A percentile compares a stretch with the other conserved stretches of the same genome.
These are phyloP conservation scores for Beauveria sp. DNA, from an alignment of 2,329 filamentous ascomycete species.

Conservation along the genomic window DNA sequence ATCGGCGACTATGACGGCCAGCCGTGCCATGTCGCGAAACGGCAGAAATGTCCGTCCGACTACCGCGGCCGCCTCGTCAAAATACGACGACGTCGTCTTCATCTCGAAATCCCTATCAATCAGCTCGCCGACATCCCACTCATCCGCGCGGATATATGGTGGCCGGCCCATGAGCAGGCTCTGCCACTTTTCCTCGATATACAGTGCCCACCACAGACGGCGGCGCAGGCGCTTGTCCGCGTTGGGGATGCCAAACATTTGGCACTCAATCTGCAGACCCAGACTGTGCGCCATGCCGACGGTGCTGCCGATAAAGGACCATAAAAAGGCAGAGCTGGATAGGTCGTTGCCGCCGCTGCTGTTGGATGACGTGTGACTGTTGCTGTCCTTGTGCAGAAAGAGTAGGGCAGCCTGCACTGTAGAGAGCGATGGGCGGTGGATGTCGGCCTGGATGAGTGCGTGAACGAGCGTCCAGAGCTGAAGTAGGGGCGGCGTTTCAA, in stretches of 20 bases:
- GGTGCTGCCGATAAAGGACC: conserved; percentile 28
- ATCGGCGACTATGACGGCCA: conserved; percentile 12
- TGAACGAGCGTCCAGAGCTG: conserved; percentile 12
- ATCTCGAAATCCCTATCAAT: conserved; percentile 10
- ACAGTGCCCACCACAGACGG: conserved; percentile 33
- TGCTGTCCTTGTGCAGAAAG: conserved; percentile 12
- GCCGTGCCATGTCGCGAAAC: conserved; percentile 13
- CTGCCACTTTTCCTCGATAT: conserved; percentile 31
- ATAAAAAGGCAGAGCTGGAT: conserved; percentile 26
- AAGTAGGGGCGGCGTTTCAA: neutral
- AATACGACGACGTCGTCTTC: neutral
- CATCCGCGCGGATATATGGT: conserved; percentile 25
- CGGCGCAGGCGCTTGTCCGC: conserved; percentile 30
- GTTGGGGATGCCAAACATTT: conserved; percentile 28
- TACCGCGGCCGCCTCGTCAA: neutral
- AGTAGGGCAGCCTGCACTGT: conserved; percentile 11
- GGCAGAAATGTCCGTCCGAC: neutral
- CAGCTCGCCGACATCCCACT: conserved; percentile 21
- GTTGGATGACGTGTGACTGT: neutral
- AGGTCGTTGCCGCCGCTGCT: conserved; percentile 6
- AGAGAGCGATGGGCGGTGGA: conserved; percentile 6
- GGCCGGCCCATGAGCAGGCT: conserved; percentile 28
- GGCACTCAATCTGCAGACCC: conserved; percentile 29
- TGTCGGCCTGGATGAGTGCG: conserved; percentile 4
- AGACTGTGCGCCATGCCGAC: conserved; percentile 26